Evolutionary conservation across 192 early-diverging fungal genomes (phyloP), one percentile per base, ranked within the genome.

Genomic region (Rhizoclosmatium globosum): DNA sequence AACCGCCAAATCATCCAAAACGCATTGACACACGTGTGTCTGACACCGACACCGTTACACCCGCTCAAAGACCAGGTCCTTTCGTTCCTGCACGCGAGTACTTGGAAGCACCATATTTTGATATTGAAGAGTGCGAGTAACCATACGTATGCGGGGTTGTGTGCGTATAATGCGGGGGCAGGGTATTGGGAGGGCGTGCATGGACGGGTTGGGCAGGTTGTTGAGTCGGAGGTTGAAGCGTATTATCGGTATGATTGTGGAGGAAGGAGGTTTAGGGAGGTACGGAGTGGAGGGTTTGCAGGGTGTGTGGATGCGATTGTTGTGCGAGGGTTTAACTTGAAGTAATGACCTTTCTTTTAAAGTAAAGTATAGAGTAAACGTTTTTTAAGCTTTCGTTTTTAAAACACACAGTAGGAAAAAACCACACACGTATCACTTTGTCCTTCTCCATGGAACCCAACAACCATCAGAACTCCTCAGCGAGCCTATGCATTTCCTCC

Each of bases 211-310:
- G 11, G 60, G 21, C 7, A 19, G 23, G 21, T 62, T 23, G 60
- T 21, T 21, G 60, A 19, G 21, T 21, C 23, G 11, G 74, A 69
- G 1, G 78, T 89, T 2, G 23, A 75, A 9, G 74, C 79, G 46
- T 87, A 73, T 71, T 89, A 83, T 81, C 87, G 87, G 76, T 89
- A 89, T 60, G 88, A 89, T 65, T 83, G 73, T 42, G 88, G 86
- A 0, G 80, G 81, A 6, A 57, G 88, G 43, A 78, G 70, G 48
- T 89, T 89, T 69, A 80, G 82, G 50, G 44, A 67, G 17, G 59
- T 88, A 2, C 81, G 81, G 44, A 88, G 85, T 0, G 69, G 78
- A 43, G 78, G 80, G 58, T 87, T 86, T 77, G 86, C 84, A 23
- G 44, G 82, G 23, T 80, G 79, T 38, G 86, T 87, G 3, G 79